These are phyloP conservation scores for Beta corolliflora DNA, from an alignment of 179 eudicot species.

Conservation along the genomic window DNA sequence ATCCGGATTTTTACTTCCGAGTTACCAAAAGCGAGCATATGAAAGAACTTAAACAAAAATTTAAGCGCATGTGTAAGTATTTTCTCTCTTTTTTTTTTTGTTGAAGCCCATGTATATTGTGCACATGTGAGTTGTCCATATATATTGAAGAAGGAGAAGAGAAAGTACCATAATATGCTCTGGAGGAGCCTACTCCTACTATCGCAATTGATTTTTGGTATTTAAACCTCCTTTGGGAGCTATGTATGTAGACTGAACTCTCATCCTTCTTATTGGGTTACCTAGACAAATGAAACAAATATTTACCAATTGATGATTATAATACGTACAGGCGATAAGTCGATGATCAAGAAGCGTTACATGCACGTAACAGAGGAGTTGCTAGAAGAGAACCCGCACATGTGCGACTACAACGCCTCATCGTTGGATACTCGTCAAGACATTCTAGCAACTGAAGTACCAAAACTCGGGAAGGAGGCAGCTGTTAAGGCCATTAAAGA, in stretches of 20 bases:
- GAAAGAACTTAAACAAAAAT: not conserved
- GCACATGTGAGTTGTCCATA: no score
- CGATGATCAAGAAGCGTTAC: constrained; percentile 11
- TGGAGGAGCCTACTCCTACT: no score
- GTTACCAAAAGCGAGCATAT: constrained; percentile 17
- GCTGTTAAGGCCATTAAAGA: constrained; percentile 16
- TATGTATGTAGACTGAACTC: no score
- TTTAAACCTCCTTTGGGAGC: no score
- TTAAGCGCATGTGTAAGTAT: constrained; percentile 15
- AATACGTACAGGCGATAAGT: not conserved
- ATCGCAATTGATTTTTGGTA: no score
- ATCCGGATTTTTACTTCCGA: constrained; percentile 18
- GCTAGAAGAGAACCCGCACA: constrained; percentile 2
- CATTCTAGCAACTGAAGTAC: constrained; percentile 6
- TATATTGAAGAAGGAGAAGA: no score
- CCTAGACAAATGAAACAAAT: no score
- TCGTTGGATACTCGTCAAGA: constrained; percentile 7
- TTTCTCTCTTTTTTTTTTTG: no score
- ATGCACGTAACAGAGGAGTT: constrained; percentile 10
- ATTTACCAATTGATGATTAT: no score
- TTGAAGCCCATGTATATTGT: no score
- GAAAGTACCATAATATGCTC: no score
- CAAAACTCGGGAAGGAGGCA: constrained; percentile 9
- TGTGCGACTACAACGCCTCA: constrained; percentile 8
- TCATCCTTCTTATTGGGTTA: no score